Conservation (phyloP, 2,329 filamentous ascomycete species). For the Talaromyces sp. region DNA sequence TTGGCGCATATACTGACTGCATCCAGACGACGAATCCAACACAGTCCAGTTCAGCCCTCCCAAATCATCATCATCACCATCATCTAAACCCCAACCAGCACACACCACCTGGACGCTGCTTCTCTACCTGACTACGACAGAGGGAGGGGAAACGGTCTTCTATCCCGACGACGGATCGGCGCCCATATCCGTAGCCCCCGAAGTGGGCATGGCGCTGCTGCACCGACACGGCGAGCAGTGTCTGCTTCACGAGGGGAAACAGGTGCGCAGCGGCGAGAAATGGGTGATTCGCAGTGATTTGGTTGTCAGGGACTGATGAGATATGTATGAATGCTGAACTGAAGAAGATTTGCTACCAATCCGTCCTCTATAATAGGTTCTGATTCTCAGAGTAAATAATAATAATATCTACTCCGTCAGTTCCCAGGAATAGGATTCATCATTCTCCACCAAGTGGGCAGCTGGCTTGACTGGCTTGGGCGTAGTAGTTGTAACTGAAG, state of each 20-base stretch:
- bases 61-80: constrained; percentile 29
- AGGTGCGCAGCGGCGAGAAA: constrained; percentile 78
- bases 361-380: not conserved
- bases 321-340: too few species aligned
- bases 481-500: not conserved
- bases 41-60: constrained; percentile 53
- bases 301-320: constrained; percentile 26
- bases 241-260: constrained; percentile 79
- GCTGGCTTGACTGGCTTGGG: too few species aligned
- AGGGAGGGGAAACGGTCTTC: constrained; percentile 87
- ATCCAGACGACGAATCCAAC: constrained; percentile 80
- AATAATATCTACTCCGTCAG: not conserved
- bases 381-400: too few species aligned
- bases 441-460: not conserved
- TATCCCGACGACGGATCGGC: constrained; percentile 61
- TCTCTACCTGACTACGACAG: constrained; percentile 79
- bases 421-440: not conserved
- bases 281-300: constrained; percentile 87
- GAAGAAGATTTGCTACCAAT: not conserved
- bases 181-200: constrained; percentile 67
- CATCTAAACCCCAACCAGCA: constrained; percentile 44
- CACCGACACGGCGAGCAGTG: constrained; percentile 89
- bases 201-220: constrained; percentile 79
- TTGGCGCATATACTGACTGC: constrained; percentile 5
- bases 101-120: constrained; percentile 89